These are phyloP conservation scores for Paramecium sonneborni DNA, from an alignment of 73 alveolate species.

Conservation along the genomic window DNA sequence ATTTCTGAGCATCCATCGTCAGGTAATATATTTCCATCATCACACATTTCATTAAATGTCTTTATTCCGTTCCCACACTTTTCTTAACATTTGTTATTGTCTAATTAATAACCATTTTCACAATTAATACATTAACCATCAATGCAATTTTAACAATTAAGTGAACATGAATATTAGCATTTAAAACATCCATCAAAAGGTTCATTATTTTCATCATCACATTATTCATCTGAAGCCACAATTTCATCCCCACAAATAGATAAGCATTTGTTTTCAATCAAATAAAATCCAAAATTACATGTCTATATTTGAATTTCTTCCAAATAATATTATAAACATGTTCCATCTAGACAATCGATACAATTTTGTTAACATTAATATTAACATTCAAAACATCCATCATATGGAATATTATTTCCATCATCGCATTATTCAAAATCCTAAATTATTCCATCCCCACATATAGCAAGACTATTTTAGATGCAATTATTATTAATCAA, in stretches of 20 bases:
- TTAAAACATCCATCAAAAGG: conserved; percentile 3
- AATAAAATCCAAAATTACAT: neutral
- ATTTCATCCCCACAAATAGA: neutral
- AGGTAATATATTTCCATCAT: neutral
- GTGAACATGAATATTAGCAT: neutral
- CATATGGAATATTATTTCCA: neutral
- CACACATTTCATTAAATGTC: neutral
- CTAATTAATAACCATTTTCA: neutral
- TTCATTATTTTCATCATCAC: neutral
- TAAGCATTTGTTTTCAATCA: neutral
- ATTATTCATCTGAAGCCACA: neutral
- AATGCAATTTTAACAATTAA: neutral
- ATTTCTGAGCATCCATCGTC: neutral
- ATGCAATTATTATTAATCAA: neutral
- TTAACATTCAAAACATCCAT: neutral
- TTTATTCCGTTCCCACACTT: neutral
- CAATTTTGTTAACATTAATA: neutral
- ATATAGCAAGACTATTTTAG: too few species aligned
- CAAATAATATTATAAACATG: neutral
- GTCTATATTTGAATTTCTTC: neutral
- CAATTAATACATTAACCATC: neutral
- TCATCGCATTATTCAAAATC: too few species aligned
- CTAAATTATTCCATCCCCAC: too few species aligned
- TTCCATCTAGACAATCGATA: neutral
- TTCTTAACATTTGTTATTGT: neutral